Conservation (phyloP, 2,329 filamentous ascomycete species). For the Cordyceps militaris region DNA sequence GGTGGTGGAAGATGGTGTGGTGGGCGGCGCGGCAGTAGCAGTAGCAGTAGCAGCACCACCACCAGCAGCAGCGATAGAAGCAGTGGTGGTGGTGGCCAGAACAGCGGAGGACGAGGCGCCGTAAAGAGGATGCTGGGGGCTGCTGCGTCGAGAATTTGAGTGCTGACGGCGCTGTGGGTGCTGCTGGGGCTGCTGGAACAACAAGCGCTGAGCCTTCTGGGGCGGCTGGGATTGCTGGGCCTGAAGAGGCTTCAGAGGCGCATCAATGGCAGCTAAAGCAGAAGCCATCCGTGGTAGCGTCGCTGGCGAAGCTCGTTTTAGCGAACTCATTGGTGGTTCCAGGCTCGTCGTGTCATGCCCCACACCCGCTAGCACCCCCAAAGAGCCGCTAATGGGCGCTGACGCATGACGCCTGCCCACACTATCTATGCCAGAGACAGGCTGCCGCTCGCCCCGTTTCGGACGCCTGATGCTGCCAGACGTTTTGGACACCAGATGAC, state of each 20-base stretch:
- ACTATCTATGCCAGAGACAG: constrained; percentile 25
- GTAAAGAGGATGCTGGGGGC: neutral
- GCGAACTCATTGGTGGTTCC: constrained; percentile 19
- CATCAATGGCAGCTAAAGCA: constrained; percentile 6
- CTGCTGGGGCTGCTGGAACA: neutral
- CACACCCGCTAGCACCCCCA: constrained; percentile 23
- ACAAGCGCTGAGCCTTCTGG: neutral
- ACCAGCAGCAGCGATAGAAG: too few relatives aligned
- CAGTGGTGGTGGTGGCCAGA: neutral
- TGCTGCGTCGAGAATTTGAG: neutral
- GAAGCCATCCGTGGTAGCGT: constrained; percentile 3
- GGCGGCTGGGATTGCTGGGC: neutral
- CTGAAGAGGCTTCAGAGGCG: neutral
- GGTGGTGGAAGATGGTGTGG: neutral
- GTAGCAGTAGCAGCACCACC: neutral
- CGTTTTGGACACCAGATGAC: constrained; percentile 48
- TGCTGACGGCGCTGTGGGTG: neutral
- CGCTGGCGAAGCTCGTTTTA: constrained; percentile 13
- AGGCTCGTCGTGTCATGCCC: constrained; percentile 18
- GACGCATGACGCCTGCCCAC: constrained; percentile 47
- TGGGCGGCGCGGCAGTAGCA: constrained; percentile 7
- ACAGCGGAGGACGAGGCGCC: neutral
- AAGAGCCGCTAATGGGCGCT: constrained; percentile 36
- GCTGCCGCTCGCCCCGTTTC: constrained; percentile 36
- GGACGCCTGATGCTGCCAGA: constrained; percentile 48